Conservation (phyloP, 495 filamentous ascomycete species). For the Parachaetomium inaequale region DNA sequence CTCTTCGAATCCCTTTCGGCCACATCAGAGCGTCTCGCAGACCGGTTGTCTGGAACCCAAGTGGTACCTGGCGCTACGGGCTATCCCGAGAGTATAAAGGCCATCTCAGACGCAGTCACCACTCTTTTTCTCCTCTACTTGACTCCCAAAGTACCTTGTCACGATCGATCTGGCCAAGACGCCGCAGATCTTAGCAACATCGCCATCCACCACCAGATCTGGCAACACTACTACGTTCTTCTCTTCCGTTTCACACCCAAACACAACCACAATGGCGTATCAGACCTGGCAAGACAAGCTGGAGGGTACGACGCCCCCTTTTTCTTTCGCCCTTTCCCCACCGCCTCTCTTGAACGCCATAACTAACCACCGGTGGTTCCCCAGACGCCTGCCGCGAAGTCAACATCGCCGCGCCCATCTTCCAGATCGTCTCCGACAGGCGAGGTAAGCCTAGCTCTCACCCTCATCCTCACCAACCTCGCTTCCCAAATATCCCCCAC, state of each 20-base stretch:
- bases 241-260: neutral
- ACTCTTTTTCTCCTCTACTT: constrained; percentile 1
- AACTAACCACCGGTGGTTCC: neutral
- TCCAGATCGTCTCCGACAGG: constrained; percentile 71
- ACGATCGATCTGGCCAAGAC: neutral
- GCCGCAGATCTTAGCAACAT: neutral
- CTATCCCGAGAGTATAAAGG: constrained; percentile 14
- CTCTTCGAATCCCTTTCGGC: constrained; percentile 43
- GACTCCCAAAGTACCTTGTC: neutral
- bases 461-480: constrained; percentile 2
- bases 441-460: constrained; percentile 56
- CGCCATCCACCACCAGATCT: neutral
- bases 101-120: constrained; percentile 20
- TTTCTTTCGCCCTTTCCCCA: neutral
- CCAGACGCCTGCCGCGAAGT: constrained; percentile 59
- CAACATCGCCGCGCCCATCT: constrained; percentile 56
- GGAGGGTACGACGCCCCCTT: constrained; percentile 19
- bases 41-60: constrained; percentile 14
- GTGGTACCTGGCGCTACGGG: constrained; percentile 14
- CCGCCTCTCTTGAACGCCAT: constrained; percentile 2
- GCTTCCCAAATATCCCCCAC: too few relatives aligned
- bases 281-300: constrained; percentile 31
- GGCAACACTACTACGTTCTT: neutral
- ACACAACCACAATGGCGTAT: constrained; percentile 22
- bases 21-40: constrained; percentile 35